Conservation (phyloP, 1,284 basidiomycete species). For the Cryptococcus sp. region DNA sequence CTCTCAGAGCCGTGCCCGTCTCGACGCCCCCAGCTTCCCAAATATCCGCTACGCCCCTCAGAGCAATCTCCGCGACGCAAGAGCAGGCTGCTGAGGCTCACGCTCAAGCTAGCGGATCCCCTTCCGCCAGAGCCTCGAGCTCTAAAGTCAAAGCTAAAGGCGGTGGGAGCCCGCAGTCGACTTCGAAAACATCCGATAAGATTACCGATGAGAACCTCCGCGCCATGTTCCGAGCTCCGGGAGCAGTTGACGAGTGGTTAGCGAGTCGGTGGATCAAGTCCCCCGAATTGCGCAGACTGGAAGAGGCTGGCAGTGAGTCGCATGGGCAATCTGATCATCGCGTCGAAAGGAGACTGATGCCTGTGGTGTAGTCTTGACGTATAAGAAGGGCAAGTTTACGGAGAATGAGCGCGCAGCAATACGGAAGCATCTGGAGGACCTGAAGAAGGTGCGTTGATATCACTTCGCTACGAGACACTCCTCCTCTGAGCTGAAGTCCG, state of each 20-base stretch:
- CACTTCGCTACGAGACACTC: no score
- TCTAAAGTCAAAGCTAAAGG: no score
- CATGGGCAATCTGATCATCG: background rate
- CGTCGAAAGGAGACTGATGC: constrained; percentile 3
- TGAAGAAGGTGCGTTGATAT: constrained; percentile 22
- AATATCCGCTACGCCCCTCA: no score
- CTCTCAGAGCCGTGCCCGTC: no score
- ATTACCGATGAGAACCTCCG: no score
- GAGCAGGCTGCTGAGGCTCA: no score
- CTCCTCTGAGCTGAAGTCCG: background rate
- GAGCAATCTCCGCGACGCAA: no score
- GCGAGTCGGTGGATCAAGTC: background rate
- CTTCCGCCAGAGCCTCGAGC: no score
- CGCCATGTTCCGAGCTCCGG: background rate
- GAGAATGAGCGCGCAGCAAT: constrained; percentile 33
- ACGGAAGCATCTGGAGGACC: constrained; percentile 26
- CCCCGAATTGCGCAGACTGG: background rate
- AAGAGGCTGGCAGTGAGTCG: constrained; percentile 37
- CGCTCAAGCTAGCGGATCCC: no score
- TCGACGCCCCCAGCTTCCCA: no score
- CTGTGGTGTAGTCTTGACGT: constrained; percentile 32
- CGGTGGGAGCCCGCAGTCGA: no score
- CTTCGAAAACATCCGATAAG: no score
- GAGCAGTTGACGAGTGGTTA: background rate
- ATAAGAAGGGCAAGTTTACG: constrained; percentile 41